A percentile compares a stretch with the other conserved stretches of the same genome.
Conservation (phyloP, 345 rosid species). For the Iberis pinnata region DNA sequence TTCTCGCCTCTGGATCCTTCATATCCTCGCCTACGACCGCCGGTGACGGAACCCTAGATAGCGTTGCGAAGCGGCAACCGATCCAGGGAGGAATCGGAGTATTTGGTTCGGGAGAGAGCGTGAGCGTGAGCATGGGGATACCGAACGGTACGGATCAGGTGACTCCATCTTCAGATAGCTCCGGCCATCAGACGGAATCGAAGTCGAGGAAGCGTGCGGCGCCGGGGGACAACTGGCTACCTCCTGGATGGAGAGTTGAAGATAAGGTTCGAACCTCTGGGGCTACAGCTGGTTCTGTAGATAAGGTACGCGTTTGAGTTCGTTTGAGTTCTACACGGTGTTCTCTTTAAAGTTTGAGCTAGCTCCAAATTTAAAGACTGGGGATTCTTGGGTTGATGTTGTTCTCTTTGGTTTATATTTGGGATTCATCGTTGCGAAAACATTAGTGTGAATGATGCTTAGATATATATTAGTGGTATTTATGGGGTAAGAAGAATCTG, state of each 20-base stretch:
- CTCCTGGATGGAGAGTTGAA: constrained; percentile 71
- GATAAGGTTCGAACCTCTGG: constrained; percentile 66
- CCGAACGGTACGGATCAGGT: constrained; percentile 21
- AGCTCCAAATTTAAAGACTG: too few species aligned
- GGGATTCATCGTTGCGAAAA: background rate
- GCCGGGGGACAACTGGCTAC: constrained; percentile 42
- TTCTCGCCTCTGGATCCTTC: constrained; percentile 40
- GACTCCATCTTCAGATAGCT: background rate
- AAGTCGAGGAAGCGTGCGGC: constrained; percentile 25
- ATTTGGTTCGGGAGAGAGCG: background rate
- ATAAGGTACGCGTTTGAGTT: constrained; percentile 47
- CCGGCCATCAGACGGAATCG: constrained; percentile 7
- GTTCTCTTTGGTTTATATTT: background rate
- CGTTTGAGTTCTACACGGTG: constrained; percentile 7
- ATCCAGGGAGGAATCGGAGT: background rate
- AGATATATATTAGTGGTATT: constrained; percentile 2
- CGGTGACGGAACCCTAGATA: constrained; percentile 21
- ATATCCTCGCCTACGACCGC: constrained; percentile 24
- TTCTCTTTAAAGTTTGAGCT: background rate
- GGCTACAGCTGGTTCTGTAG: constrained; percentile 61
- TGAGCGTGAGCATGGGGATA: background rate
- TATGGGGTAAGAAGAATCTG: background rate
- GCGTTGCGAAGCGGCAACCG: constrained; percentile 2
- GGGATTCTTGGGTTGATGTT: too few species aligned
- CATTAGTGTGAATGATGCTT: background rate